Base-by-base conservation (phyloP, 805 yeast species). In the Schwanniomyces occidentalis region DNA sequence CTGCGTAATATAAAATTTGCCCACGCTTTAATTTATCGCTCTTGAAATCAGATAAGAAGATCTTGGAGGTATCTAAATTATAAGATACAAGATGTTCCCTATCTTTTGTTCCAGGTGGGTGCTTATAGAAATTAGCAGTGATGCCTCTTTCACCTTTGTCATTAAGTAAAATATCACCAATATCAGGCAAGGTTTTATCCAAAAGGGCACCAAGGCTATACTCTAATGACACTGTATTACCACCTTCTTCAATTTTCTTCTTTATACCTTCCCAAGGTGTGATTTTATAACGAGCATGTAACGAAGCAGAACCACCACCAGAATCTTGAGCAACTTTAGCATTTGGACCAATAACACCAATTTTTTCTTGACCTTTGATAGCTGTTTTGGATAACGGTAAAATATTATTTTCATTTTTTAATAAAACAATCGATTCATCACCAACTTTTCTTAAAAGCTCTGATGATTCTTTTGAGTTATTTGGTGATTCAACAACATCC, bases 241-340 rank as follows among this genome's bases (percentile, higher is more conserved):
- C 62, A 32, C 48, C 56, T 35, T 51, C 48, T 25, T 46, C 33
- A 33, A 61, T 40, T 34, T 58, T 60, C 10, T 52, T 42, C 7
- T 51, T 35, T 35, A 77, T 69, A 12, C 73, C 78, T 12, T 74
- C 72, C 27, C 52, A 67, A 3, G 80, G 79, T 9, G 77, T 56
- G 6, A 73, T 62, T 10, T 65, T 57, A 51, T 75, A 73, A 48
- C 73, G 67, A 4, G 78, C 69, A 15, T 56, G 54, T 42, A 75
- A 56, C 8, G 77, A 61, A 23, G 83, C 82, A 14, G 82, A 77
- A 6, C 85, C 85, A 42, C 85, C 85, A 38, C 85, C 84, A 16
- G 77, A 71, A 41, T 63, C 72, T 24, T 71, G 67, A 5, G 77
- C 61, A 29, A 50, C 54, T 42, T 65, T 73, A 17, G 77, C 82